These are phyloP conservation scores for Clohesyomyces aquaticus DNA, from an alignment of 495 filamentous ascomycete species.

Conservation along the genomic window DNA sequence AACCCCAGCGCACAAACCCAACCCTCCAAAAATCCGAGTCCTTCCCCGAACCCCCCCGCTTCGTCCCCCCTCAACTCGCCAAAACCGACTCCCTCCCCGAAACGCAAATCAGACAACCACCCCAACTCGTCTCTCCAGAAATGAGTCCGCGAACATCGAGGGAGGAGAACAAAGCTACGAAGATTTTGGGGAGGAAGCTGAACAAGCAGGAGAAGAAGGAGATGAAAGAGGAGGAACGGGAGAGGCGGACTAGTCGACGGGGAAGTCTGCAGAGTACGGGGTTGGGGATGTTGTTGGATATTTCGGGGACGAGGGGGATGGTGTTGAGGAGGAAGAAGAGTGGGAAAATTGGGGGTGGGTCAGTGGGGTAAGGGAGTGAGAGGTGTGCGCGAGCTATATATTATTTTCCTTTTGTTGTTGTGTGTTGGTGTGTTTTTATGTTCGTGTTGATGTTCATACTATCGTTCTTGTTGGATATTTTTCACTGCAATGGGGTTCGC, in stretches of 20 bases:
- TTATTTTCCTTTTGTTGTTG: constrained; percentile 1
- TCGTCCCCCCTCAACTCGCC: neutral
- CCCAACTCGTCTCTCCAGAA: neutral
- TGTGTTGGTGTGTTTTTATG: neutral
- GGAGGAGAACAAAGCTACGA: neutral
- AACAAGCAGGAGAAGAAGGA: constrained; percentile 24
- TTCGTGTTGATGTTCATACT: too few relatives aligned
- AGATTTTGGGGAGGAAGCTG: neutral
- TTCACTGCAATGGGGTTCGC: too few relatives aligned
- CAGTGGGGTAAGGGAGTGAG: neutral
- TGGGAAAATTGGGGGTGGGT: constrained; percentile 20
- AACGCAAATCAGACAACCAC: neutral
- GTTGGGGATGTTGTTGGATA: constrained; percentile 32
- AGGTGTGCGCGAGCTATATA: too few relatives aligned
- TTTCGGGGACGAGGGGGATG: constrained; percentile 42
- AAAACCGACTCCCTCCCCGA: constrained; percentile 18
- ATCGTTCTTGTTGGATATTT: too few relatives aligned
- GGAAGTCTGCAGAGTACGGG: constrained; percentile 11
- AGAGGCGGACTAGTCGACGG: constrained; percentile 15
- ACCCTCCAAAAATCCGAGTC: constrained; percentile 7
- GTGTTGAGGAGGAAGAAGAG: constrained; percentile 37
- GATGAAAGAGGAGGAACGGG: constrained; percentile 13
- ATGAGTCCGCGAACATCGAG: neutral
- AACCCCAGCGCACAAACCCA: constrained; percentile 7
- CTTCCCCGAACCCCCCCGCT: too few relatives aligned